phyloP scores from a whole-genome alignment of 805 yeast species.

The Candida odintsovae region DNA sequence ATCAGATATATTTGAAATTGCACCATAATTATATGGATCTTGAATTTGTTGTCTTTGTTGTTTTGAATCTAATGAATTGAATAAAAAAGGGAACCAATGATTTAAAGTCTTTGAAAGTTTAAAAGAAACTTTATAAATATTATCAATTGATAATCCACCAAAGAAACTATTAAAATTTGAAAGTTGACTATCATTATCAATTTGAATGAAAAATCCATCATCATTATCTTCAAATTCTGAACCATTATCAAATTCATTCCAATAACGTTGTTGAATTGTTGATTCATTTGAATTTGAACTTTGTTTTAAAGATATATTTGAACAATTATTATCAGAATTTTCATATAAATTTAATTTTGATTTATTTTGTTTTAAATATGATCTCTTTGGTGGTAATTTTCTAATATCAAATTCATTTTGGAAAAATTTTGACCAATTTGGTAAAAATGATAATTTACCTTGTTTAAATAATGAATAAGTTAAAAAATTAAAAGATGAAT shows the following conservation, averaged over 20 bases:
- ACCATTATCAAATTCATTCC: conserved; percentile 65
- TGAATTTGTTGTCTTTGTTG: neutral
- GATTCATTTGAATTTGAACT: conserved; percentile 10
- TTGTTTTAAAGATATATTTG: neutral
- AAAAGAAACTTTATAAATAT: conserved; percentile 19
- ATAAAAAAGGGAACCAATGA: conserved; percentile 15
- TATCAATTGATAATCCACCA: conserved; percentile 22
- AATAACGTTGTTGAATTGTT: conserved; percentile 33
- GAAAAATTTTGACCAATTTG: conserved; percentile 34
- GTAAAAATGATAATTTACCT: conserved; percentile 26
- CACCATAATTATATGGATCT: neutral
- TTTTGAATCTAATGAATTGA: conserved; percentile 4
- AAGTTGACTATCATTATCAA: conserved; percentile 25
- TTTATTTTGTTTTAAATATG: conserved; percentile 3
- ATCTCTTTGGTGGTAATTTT: conserved; percentile 33
- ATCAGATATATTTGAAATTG: conserved; percentile 4
- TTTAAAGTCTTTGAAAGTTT: conserved; percentile 10
- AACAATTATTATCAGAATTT: neutral
- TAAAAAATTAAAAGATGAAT: conserved; percentile 31
- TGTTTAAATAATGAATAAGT: conserved; percentile 24
- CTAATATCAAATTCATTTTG: conserved; percentile 35
- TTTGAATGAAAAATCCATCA: conserved; percentile 31
- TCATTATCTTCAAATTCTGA: conserved; percentile 45
- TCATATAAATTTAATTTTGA: neutral
- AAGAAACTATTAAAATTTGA: conserved; percentile 10